Evolutionary conservation across 768 basidiomycete genomes (phyloP), one percentile per base, ranked within the genome.

Genomic region (Flagelloscypha sp.): DNA sequence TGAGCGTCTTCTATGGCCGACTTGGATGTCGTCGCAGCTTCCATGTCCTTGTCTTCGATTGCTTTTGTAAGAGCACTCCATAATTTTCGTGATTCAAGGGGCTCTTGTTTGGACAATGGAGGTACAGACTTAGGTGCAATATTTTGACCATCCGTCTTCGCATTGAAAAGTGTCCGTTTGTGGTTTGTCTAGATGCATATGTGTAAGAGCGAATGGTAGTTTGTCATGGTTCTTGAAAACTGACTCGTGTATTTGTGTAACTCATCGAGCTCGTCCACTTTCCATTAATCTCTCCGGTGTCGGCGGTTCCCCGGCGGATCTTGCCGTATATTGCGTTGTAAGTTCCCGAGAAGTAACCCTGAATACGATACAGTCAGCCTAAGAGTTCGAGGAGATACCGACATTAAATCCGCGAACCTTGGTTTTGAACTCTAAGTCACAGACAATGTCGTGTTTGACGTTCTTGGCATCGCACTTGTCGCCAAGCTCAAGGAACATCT

Each of bases 331-430:
- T 73, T 24, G 82, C 79, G 54, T 99, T 98, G 66, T 98, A 94
- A 37, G 85, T 84, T 16, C 95, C 95, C 1, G 90, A 92, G 61
- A 97, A 95, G 70, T 94, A 97, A 13, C 94, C 94, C 86, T 87
- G 50, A 11, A 31, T 35, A 31, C 18, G 19, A 15, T 41, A 25
- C 21, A 19, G 3, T 16, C 19, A 23, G 27, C 12, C 27, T 41
- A 22, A 21, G 21, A 33, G 32, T 32, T 17, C 30, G 22, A 16
- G 20, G 30, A 28, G n/a, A 29, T 15, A 16, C 13, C 12, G 13
- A 21, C 4, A 24, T 10, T 9, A 21, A 47, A 35, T 2, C 16
- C 23, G 46, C 63, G 32, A 33, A 85, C 89, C 76, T 95, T 98
- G 25, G 92, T 93, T 71, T 97, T 98, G 69, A 98, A 99, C 47